Conservation (phyloP, 768 basidiomycete genomes). For the Arthromyces matolae region DNA sequence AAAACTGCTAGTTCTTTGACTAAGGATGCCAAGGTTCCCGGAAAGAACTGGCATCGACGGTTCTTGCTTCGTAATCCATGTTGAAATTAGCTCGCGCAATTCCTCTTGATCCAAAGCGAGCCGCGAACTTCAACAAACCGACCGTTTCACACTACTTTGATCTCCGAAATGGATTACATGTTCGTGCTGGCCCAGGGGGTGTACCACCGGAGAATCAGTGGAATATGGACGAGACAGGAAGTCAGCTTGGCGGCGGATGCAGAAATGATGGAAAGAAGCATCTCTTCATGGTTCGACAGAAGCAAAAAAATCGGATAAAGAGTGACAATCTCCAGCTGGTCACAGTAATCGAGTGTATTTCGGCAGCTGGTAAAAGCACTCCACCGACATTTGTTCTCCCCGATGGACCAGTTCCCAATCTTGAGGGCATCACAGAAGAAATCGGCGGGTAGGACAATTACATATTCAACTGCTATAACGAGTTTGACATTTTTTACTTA, state of each 20-base stretch:
- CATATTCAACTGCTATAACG: too few relatives aligned
- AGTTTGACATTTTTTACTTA: not conserved
- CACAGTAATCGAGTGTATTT: not conserved
- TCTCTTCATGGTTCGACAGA: not conserved
- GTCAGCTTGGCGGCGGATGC: not conserved
- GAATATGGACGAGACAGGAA: constrained; percentile 3
- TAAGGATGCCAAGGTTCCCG: not conserved
- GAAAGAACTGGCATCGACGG: not conserved
- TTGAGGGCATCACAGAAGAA: not conserved
- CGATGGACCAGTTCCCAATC: not conserved
- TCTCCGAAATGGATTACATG: not conserved
- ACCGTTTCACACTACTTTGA: not conserved
- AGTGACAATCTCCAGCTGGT: not conserved
- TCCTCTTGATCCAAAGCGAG: not conserved
- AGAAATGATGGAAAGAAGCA: not conserved
- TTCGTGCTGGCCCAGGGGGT: not conserved
- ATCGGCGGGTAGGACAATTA: not conserved
- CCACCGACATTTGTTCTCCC: not conserved
- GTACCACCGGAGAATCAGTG: not conserved
- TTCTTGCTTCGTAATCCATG: not conserved
- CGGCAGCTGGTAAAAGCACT: not conserved
- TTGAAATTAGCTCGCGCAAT: not conserved
- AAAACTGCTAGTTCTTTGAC: not conserved
- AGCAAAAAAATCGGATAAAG: not conserved
- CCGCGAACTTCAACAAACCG: not conserved